Conservation (phyloP, 192 early-diverging fungal genomes). For the Podila minutissima region DNA sequence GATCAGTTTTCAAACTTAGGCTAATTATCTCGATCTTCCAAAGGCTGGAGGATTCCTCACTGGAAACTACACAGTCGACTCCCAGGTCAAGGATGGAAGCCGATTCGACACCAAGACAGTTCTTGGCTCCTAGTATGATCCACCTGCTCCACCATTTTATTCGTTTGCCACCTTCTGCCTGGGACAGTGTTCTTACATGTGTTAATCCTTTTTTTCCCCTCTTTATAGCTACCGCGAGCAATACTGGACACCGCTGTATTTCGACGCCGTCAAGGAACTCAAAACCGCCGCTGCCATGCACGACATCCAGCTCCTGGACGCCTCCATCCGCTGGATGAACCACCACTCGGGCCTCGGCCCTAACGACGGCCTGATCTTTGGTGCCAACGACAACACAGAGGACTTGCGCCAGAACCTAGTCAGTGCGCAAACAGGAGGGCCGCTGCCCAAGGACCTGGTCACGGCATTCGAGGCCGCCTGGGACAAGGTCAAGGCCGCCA, state of each 20-base stretch:
- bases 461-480: not conserved
- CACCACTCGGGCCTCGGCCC: constrained; percentile 26
- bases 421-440: not conserved
- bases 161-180: too few relatives aligned
- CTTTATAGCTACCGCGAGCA: constrained; percentile 16
- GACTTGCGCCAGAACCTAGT: not conserved
- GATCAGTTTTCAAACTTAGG: not conserved
- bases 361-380: constrained; percentile 30
- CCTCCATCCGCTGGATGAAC: constrained; percentile 37
- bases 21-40: not conserved
- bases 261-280: constrained; percentile 17
- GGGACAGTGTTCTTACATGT: not conserved
- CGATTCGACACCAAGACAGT: constrained; percentile 31
- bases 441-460: constrained; percentile 2
- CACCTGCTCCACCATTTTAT: not conserved
- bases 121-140: constrained; percentile 26
- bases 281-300: not conserved
- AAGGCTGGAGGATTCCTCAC: constrained; percentile 33
- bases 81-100: constrained; percentile 7
- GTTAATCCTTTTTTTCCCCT: not conserved
- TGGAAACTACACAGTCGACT: constrained; percentile 21
- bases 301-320: constrained; percentile 18
- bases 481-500: not conserved
- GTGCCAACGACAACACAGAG: constrained; percentile 1
- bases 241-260: constrained; percentile 27